Evolutionary conservation across 768 basidiomycete species (phyloP).

Genomic region (Boletus reticuloceps): DNA sequence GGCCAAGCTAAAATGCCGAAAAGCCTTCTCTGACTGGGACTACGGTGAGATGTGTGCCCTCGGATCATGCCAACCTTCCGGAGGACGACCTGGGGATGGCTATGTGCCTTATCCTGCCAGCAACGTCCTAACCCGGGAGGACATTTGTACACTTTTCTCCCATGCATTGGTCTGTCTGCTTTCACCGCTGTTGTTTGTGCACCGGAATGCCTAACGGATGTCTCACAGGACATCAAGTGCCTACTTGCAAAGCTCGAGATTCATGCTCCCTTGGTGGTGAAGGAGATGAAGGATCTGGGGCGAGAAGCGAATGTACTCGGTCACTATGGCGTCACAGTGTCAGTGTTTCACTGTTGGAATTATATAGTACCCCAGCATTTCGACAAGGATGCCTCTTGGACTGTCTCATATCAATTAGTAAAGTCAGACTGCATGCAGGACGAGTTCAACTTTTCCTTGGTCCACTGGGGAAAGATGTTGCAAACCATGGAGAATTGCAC

Average conservation of each 20-base stretch:
- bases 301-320: background rate
- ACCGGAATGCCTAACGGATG: too few species aligned
- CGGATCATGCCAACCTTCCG: background rate
- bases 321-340: background rate
- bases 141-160: background rate
- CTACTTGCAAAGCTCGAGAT: background rate
- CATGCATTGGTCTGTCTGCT: background rate
- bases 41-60: background rate
- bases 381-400: background rate
- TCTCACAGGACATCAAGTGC: background rate
- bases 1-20: background rate
- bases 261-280: background rate
- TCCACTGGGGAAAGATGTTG: background rate
- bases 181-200: background rate
- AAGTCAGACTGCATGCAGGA: background rate
- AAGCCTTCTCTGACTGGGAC: background rate
- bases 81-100: background rate
- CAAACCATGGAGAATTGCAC: conserved; percentile 1
- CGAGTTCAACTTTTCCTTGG: conserved; percentile 6
- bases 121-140: background rate
- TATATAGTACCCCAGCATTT: background rate
- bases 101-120: background rate
- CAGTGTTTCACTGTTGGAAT: conserved; percentile 13
- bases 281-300: background rate
- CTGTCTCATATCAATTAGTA: conserved; percentile 2